These are phyloP conservation scores for Aspergillus incahuasiensis DNA, from an alignment of 495 filamentous ascomycete species.

Conservation along the genomic window DNA sequence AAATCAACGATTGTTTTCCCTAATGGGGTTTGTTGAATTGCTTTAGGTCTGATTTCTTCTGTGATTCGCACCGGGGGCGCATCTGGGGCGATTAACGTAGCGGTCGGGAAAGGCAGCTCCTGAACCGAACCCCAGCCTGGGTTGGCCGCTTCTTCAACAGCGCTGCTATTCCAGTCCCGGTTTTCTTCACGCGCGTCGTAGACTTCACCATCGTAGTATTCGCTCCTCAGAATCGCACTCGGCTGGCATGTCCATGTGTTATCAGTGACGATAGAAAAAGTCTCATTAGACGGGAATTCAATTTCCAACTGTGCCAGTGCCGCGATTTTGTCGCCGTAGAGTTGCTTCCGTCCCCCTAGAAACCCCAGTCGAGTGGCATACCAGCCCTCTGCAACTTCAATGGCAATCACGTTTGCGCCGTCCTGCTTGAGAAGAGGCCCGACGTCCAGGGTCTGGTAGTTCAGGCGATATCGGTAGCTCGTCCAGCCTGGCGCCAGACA, in stretches of 20 bases:
- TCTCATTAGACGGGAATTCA: conserved; percentile 15
- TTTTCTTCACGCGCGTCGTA: conserved; percentile 35
- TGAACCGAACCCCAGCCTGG: neutral
- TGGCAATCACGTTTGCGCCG: conserved; percentile 42
- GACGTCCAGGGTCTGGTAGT: conserved; percentile 51
- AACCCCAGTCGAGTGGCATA: conserved; percentile 48
- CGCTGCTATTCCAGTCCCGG: neutral
- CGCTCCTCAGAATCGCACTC: conserved; percentile 40
- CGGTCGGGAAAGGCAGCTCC: conserved; percentile 1
- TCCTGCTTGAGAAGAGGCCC: conserved; percentile 24
- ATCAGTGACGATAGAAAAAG: conserved; percentile 35
- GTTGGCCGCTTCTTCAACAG: neutral
- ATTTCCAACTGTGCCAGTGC: conserved; percentile 43
- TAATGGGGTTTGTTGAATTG: neutral
- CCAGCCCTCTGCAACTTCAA: conserved; percentile 53
- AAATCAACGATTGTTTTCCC: conserved; percentile 36
- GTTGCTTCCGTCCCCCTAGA: conserved; percentile 19
- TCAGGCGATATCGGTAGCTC: conserved; percentile 45
- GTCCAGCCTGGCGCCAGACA: conserved; percentile 49
- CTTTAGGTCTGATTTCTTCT: conserved; percentile 1
- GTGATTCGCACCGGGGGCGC: conserved; percentile 5
- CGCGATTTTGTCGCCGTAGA: conserved; percentile 47
- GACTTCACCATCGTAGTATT: conserved; percentile 51
- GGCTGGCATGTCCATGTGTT: conserved; percentile 36
- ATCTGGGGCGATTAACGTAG: neutral